phyloP scores from a whole-genome alignment of 768 basidiomycete species.

The Russula emetica region DNA sequence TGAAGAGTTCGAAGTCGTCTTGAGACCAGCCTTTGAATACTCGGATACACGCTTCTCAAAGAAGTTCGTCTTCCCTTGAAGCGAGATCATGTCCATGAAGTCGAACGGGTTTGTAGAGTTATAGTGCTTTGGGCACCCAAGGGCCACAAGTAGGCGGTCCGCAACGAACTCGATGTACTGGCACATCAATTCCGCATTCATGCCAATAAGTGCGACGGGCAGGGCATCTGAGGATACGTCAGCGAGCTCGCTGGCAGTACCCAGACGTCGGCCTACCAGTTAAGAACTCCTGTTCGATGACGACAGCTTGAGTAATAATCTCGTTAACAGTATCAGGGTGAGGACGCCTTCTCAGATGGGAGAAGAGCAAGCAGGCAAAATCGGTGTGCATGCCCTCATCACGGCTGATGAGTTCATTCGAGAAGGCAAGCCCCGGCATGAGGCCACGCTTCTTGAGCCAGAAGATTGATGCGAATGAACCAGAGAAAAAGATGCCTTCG shows the following conservation, averaged over 20 bases:
- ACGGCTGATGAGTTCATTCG: conserved; percentile 92
- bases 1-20: conserved; percentile 16
- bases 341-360: conserved; percentile 72
- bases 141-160: conserved; percentile 76
- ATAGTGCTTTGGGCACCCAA: conserved; percentile 81
- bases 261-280: conserved; percentile 48
- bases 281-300: conserved; percentile 82
- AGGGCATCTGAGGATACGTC: conserved; percentile 59
- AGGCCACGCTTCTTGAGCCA: conserved; percentile 97
- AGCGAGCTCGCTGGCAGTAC: not conserved
- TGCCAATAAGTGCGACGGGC: conserved; percentile 82
- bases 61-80: conserved; percentile 96
- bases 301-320: conserved; percentile 80
- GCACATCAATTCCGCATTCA: conserved; percentile 86
- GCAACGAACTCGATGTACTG: conserved; percentile 92
- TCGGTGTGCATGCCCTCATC: conserved; percentile 98
- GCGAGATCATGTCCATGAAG: conserved; percentile 93
- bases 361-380: conserved; percentile 88
- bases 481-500: conserved; percentile 96
- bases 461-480: conserved; percentile 89
- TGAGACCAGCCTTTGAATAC: conserved; percentile 63
- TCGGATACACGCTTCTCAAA: conserved; percentile 94
- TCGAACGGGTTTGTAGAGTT: conserved; percentile 78
- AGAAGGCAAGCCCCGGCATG: conserved; percentile 97
- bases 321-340: conserved; percentile 68